These are phyloP conservation scores for Amanita rubescens DNA, from an alignment of 768 basidiomycete genomes.

Conservation along the genomic window DNA sequence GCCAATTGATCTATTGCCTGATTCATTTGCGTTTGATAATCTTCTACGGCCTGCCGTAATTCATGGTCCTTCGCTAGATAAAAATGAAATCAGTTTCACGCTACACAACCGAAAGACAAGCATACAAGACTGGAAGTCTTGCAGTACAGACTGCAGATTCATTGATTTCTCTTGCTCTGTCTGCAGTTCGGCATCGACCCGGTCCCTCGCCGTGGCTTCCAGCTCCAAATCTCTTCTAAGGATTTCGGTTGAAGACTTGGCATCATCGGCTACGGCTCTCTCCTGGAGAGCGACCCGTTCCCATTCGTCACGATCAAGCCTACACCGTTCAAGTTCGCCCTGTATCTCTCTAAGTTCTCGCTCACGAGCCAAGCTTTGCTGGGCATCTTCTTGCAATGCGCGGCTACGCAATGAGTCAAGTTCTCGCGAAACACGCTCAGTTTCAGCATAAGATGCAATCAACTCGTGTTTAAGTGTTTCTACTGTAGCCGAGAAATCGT, in stretches of 20 bases:
- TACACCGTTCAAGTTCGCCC: constrained; percentile 80
- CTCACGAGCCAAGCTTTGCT: constrained; percentile 66
- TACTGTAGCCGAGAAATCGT: constrained; percentile 62
- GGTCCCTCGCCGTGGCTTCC: constrained; percentile 50
- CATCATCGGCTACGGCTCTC: constrained; percentile 64
- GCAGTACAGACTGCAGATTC: constrained; percentile 88
- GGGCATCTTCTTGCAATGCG: constrained; percentile 58
- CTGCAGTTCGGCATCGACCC: constrained; percentile 51
- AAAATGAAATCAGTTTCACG: constrained; percentile 1
- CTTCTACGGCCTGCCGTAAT: constrained; percentile 75
- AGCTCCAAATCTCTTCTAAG: constrained; percentile 61
- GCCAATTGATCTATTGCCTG: constrained; percentile 69
- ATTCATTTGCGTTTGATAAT: constrained; percentile 68
- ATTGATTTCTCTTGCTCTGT: constrained; percentile 63
- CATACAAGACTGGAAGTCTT: constrained; percentile 84
- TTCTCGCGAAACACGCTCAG: constrained; percentile 60
- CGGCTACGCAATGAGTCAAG: constrained; percentile 60
- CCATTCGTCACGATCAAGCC: constrained; percentile 69
- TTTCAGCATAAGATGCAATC: constrained; percentile 66
- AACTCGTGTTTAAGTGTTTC: constrained; percentile 80
- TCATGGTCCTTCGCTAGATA: constrained; percentile 85
- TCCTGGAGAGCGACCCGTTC: constrained; percentile 49
- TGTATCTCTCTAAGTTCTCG: constrained; percentile 75
- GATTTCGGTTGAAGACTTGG: constrained; percentile 46
- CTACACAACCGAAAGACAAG: background rate